Evolutionary conservation across 2,329 filamentous ascomycete genomes (phyloP).

Genomic region (Alternaria panax): DNA sequence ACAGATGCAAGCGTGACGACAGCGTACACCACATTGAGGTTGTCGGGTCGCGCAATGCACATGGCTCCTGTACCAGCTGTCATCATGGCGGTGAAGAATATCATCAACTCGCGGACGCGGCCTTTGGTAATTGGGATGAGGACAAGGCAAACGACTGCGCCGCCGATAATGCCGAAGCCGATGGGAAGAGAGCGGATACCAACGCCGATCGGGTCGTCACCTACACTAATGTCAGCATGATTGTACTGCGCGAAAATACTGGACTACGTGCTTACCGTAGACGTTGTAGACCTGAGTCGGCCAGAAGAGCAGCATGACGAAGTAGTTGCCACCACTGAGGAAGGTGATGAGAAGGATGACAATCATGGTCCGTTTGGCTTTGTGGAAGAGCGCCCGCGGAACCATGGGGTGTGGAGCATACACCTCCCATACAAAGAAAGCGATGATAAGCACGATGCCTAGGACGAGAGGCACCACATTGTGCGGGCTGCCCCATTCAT

Average conservation of each 20-base stretch:
- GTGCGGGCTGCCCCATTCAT: slow-evolving; percentile 63
- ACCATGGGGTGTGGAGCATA: slow-evolving; percentile 56
- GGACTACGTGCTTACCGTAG: slow-evolving; percentile 31
- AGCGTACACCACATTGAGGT: slow-evolving; percentile 63
- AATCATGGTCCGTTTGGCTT: slow-evolving; percentile 41
- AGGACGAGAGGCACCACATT: slow-evolving; percentile 64
- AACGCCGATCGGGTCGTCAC: slow-evolving; percentile 67
- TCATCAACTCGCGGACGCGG: slow-evolving; percentile 66
- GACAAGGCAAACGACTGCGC: slow-evolving; percentile 66
- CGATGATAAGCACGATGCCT: slow-evolving; percentile 57
- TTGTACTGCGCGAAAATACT: not conserved
- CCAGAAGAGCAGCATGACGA: slow-evolving; percentile 47
- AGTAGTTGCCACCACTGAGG: slow-evolving; percentile 46
- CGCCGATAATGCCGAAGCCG: slow-evolving; percentile 68
- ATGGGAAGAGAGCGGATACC: slow-evolving; percentile 72
- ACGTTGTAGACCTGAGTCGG: slow-evolving; percentile 46
- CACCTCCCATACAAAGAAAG: slow-evolving; percentile 60
- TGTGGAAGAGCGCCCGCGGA: slow-evolving; percentile 44
- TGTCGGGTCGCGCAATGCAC: slow-evolving; percentile 59
- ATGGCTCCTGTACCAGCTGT: slow-evolving; percentile 68
- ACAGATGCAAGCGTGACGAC: slow-evolving; percentile 68
- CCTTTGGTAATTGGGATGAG: slow-evolving; percentile 66
- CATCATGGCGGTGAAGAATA: slow-evolving; percentile 68
- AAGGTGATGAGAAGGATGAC: slow-evolving; percentile 46
- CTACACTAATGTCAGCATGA: slow-evolving; percentile 19